Percentiles rank a stretch among this genome's conserved stretches.
Conservation (phyloP, 371 early-diverging fungal genomes). For the Mortierella sp. region DNA sequence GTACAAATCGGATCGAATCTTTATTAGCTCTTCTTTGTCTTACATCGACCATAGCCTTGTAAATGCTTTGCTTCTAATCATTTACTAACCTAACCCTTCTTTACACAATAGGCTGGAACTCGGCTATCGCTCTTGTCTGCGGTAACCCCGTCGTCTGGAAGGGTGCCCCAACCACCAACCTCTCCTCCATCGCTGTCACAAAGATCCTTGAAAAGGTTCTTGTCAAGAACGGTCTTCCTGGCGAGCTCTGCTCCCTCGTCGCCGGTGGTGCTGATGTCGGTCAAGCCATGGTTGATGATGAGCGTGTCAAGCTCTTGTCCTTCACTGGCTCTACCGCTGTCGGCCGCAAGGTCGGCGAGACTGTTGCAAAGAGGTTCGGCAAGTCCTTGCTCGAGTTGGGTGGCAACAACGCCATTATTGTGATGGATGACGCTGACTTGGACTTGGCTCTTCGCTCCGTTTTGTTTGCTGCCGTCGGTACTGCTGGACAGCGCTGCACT, state of each 20-base stretch:
- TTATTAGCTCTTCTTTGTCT: neutral
- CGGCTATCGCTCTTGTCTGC: constrained; percentile 90
- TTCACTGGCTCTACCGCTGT: constrained; percentile 93
- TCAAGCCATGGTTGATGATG: constrained; percentile 77
- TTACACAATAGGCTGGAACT: constrained; percentile 85
- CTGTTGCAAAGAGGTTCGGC: constrained; percentile 92
- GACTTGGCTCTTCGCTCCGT: constrained; percentile 92
- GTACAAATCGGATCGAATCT: too few relatives aligned
- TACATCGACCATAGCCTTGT: too few relatives aligned
- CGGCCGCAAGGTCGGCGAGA: constrained; percentile 80
- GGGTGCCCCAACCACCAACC: constrained; percentile 92
- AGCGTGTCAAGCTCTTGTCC: constrained; percentile 83
- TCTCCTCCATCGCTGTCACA: constrained; percentile 91
- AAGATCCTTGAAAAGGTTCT: constrained; percentile 90
- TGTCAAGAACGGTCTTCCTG: constrained; percentile 86
- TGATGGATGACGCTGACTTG: constrained; percentile 94
- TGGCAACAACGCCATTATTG: constrained; percentile 97
- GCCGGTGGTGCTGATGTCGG: constrained; percentile 94
- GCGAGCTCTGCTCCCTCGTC: constrained; percentile 90
- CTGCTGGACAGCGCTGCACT: constrained; percentile 97
- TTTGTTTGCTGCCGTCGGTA: constrained; percentile 97
- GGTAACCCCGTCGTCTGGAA: constrained; percentile 97
- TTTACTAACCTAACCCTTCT: neutral
- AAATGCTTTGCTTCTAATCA: neutral
- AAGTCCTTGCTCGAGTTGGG: constrained; percentile 92